Evolutionary conservation across 2,329 filamentous ascomycete species (phyloP), one percentile per base, ranked within the genome.

Genomic region (Alternaria consortialis): DNA sequence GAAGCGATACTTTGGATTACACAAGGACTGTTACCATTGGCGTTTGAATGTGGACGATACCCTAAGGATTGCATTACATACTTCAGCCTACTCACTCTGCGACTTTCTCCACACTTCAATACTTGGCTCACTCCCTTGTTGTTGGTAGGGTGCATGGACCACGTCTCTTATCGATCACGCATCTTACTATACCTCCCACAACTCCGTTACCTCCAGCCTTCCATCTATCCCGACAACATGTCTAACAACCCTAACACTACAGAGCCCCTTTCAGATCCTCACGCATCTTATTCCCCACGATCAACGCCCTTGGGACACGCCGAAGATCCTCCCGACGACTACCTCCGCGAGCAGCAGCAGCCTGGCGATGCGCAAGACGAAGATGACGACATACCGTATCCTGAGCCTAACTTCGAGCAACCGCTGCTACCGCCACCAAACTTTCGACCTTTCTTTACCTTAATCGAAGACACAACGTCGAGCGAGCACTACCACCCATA

Each of bases 371-470:
- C 64, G 56, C 62, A 64, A 20, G 53, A 60, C 9, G 57, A 47
- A 27, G 39, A 53, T 44, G 72, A 75, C 48, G 73, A 77, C 44
- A 69, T 74, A 52, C 71, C 76, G 9, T 77, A 77, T 52, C 72
- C 69, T 7, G 76, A 79, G 64, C 72, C 74, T 39, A 66, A 52
- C 57, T 74, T 75, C 32, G 71, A 74, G 51, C 73, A 75, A 37
- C 72, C 71, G 6, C 74, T 81, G 12, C 72, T 77, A 31, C 80
- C 78, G n/a, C 80, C 79, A 3, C 74, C 79, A 62, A 81, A 77
- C 81, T 94, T 97, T 78, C 85, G 88, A 44, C 92, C 93, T 2
- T 90, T 97, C 82, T 97, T 97, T 82, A 91, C 92, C 1, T 84
- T 97, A 42, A 84, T 98, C 66, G 88, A 92, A 74, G 93, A 97